phyloP scores from a whole-genome alignment of 768 basidiomycete genomes.

The Rhizopogon vulgaris region DNA sequence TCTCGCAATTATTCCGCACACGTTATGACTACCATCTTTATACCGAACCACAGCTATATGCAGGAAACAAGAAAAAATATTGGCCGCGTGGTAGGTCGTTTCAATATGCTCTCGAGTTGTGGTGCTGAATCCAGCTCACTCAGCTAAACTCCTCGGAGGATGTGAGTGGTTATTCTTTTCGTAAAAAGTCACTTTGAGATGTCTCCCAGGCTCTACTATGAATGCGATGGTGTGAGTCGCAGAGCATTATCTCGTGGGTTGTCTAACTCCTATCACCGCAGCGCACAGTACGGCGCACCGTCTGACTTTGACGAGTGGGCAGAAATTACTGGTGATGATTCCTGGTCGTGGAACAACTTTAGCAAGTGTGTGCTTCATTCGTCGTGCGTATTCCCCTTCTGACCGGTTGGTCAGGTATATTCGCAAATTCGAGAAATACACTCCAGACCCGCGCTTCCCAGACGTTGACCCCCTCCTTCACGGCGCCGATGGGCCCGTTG shows the following conservation, averaged over 20 bases:
- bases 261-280: conserved; percentile 8
- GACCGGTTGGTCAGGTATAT: conserved; percentile 47
- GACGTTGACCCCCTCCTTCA: conserved; percentile 39
- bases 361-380: conserved; percentile 30
- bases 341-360: conserved; percentile 53
- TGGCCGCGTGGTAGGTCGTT: conserved; percentile 58
- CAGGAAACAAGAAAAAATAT: conserved; percentile 39
- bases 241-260: neutral
- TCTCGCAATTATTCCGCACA: conserved; percentile 33
- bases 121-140: neutral
- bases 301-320: conserved; percentile 69
- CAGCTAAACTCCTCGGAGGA: conserved; percentile 67
- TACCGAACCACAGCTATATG: conserved; percentile 51
- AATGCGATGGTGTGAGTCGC: conserved; percentile 47
- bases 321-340: conserved; percentile 41
- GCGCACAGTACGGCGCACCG: conserved; percentile 58
- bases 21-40: conserved; percentile 47
- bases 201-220: conserved; percentile 46
- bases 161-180: conserved; percentile 38
- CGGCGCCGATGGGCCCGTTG: conserved; percentile 51
- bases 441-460: conserved; percentile 43
- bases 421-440: conserved; percentile 58
- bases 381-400: neutral
- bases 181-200: neutral
- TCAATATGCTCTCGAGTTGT: neutral